phyloP scores from a whole-genome alignment of 164 flowering plant species.

The Vitis vinifera region DNA sequence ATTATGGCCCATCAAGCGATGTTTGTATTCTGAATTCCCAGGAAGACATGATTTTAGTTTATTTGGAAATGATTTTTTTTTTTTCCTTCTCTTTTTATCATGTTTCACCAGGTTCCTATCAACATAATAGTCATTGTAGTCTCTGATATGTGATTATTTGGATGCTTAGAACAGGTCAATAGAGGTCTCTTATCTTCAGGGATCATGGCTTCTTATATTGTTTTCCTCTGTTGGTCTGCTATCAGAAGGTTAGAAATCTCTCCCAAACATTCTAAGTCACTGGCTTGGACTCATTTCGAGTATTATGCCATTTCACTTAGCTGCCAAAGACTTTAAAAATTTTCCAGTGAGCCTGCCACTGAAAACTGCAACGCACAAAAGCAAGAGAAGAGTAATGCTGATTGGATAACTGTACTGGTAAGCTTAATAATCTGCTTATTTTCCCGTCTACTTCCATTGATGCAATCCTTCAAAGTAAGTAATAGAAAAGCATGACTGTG shows the following conservation, averaged over 20 bases:
- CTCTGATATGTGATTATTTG: not conserved
- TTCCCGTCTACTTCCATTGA: not conserved
- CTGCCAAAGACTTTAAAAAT: not conserved
- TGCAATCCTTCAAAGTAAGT: not conserved
- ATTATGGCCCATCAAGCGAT: not conserved
- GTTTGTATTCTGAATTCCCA: not conserved
- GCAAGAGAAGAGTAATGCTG: constrained; percentile 35
- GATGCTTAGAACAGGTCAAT: constrained; percentile 56
- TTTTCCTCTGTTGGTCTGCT: constrained; percentile 94
- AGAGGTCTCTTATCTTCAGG: constrained; percentile 89
- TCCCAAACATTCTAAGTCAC: not conserved
- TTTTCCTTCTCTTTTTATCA: not conserved
- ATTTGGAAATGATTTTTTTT: not conserved
- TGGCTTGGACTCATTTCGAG: not conserved
- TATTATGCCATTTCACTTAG: not conserved
- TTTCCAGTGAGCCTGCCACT: constrained; percentile 72
- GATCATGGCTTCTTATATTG: constrained; percentile 81
- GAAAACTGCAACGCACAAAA: constrained; percentile 50
- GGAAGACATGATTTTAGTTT: not conserved
- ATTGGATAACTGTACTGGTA: constrained; percentile 78
- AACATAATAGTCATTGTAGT: no score
- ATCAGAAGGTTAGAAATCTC: constrained; percentile 62
- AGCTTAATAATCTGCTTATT: constrained; percentile 19
- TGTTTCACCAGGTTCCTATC: not conserved
- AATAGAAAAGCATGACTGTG: no score